Conservation (phyloP, 2,329 filamentous ascomycete species). For the Aspergillus amoenus region DNA sequence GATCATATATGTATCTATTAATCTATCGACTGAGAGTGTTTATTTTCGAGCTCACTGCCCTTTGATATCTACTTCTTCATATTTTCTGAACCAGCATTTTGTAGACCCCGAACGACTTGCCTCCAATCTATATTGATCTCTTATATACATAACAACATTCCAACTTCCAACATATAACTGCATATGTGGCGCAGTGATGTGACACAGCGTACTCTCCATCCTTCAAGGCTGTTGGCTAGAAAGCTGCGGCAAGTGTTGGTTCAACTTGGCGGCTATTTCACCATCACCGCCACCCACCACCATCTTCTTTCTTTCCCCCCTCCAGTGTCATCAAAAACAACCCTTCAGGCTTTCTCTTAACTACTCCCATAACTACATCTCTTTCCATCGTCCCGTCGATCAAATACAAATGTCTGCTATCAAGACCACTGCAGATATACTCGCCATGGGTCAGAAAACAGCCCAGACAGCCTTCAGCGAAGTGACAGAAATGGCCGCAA, state of each 20-base stretch:
- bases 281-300: background rate
- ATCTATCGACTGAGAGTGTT: background rate
- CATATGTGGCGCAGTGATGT: background rate
- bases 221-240: background rate
- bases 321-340: background rate
- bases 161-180: background rate
- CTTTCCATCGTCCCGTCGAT: no score
- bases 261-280: no score
- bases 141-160: no score
- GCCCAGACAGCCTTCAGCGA: background rate
- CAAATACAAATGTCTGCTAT: background rate
- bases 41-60: background rate
- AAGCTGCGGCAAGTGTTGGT: background rate
- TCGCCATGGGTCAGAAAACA: background rate
- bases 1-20: background rate
- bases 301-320: background rate
- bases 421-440: background rate
- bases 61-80: no score
- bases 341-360: background rate
- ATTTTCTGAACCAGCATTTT: no score
- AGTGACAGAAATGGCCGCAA: background rate
- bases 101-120: no score
- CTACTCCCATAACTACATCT: background rate
- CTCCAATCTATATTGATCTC: no score
- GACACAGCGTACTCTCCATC: background rate